phyloP scores from a whole-genome alignment of 2,329 filamentous ascomycete genomes.

The Monilinia vaccinii-corymbosi region DNA sequence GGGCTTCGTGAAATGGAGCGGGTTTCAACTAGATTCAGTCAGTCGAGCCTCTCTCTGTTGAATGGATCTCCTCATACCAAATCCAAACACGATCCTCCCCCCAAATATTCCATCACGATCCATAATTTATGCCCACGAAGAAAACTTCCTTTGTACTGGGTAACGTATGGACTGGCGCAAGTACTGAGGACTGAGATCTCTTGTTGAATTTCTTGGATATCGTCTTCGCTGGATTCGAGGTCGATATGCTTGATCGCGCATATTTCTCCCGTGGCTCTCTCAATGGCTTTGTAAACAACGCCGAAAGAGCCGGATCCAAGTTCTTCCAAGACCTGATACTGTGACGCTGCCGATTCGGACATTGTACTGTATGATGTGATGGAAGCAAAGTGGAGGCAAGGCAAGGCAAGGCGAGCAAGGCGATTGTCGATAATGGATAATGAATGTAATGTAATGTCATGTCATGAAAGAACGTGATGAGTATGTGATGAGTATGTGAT shows the following conservation, averaged over 20 bases:
- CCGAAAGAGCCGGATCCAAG: slow-evolving; percentile 86
- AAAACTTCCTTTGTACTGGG: slow-evolving; percentile 94
- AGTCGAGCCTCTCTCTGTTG: slow-evolving; percentile 8
- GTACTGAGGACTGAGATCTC: slow-evolving; percentile 94
- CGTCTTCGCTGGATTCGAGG: slow-evolving; percentile 95
- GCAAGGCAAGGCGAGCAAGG: background rate
- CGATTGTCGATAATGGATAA: too few relatives aligned
- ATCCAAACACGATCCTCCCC: slow-evolving; percentile 90
- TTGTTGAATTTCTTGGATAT: slow-evolving; percentile 96
- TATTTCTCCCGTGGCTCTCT: slow-evolving; percentile 79
- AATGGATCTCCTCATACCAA: slow-evolving; percentile 48
- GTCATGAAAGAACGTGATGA: too few relatives aligned
- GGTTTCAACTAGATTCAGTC: slow-evolving; percentile 63
- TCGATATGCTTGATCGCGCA: slow-evolving; percentile 99
- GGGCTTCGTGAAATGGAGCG: slow-evolving; percentile 75
- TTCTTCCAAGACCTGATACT: slow-evolving; percentile 94
- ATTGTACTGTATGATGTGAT: background rate
- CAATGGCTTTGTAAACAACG: slow-evolving; percentile 92
- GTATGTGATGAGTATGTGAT: too few relatives aligned
- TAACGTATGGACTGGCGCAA: slow-evolving; percentile 88
- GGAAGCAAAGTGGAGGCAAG: background rate
- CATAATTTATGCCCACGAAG: slow-evolving; percentile 94
- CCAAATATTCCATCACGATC: slow-evolving; percentile 99
- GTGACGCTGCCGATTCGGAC: slow-evolving; percentile 45
- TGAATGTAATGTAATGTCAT: too few relatives aligned